Conservation (phyloP, 2,329 filamentous ascomycete genomes). For the Didymella keratinophila region DNA sequence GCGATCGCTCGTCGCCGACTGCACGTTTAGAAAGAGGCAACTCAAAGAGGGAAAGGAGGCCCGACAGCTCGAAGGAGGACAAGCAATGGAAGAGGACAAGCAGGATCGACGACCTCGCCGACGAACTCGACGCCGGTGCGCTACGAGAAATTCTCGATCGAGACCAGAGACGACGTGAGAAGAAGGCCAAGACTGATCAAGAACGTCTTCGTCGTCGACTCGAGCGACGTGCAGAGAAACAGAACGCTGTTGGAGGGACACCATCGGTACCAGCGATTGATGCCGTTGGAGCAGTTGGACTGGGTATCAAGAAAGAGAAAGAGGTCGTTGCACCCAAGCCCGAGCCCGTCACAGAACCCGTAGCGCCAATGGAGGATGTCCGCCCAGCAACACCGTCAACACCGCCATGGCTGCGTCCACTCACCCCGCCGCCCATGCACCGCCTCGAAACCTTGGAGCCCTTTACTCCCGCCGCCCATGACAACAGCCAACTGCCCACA, state of each 20-base stretch:
- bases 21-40: constrained; percentile 59
- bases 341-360: constrained; percentile 48
- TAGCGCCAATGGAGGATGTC: constrained; percentile 62
- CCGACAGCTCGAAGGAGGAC: constrained; percentile 54
- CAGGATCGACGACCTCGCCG: constrained; percentile 74
- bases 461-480: constrained; percentile 28
- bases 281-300: constrained; percentile 51
- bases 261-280: constrained; percentile 65
- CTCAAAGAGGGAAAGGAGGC: constrained; percentile 61
- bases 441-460: constrained; percentile 26
- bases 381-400: constrained; percentile 50
- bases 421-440: constrained; percentile 43
- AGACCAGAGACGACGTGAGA: constrained; percentile 80
- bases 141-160: constrained; percentile 89
- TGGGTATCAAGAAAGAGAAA: constrained; percentile 65
- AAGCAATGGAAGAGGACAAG: constrained; percentile 66
- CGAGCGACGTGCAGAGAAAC: constrained; percentile 69
- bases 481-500: constrained; percentile 43
- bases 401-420: constrained; percentile 44
- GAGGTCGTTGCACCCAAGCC: constrained; percentile 56
- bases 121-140: constrained; percentile 84
- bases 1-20: constrained; percentile 43
- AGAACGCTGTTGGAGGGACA: constrained; percentile 63
- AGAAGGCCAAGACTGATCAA: constrained; percentile 72
- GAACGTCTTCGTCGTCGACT: constrained; percentile 72